phyloP scores from a whole-genome alignment of 1,284 basidiomycete species.

The Cryptococcus hybrid region DNA sequence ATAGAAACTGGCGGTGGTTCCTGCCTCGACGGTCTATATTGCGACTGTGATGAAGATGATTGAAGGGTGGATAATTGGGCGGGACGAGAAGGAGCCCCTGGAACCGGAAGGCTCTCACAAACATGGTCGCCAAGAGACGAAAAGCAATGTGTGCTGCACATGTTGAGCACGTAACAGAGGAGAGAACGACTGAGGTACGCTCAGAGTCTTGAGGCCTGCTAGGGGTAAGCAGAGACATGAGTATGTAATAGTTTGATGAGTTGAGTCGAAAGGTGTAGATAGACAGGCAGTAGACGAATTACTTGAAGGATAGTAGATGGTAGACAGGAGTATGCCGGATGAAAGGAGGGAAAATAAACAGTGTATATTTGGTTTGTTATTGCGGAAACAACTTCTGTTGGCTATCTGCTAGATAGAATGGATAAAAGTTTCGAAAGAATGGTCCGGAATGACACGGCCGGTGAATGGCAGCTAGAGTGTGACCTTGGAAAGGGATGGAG shows the following conservation, averaged over 20 bases:
- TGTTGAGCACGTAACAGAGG: slow-evolving; percentile 76
- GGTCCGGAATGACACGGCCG: too few relatives aligned
- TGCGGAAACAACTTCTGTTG: too few relatives aligned
- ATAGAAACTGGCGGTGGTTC: slow-evolving; percentile 29
- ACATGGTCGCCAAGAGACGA: slow-evolving; percentile 69
- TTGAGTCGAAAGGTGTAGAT: neutral
- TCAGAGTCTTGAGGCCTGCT: slow-evolving; percentile 20
- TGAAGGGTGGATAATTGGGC: slow-evolving; percentile 30
- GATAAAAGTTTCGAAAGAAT: too few relatives aligned
- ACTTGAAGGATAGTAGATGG: neutral
- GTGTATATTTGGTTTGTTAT: neutral
- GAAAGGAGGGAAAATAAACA: neutral
- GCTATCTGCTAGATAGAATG: too few relatives aligned
- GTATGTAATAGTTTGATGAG: neutral
- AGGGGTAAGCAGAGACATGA: slow-evolving; percentile 30
- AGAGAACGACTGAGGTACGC: slow-evolving; percentile 71
- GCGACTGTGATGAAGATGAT: slow-evolving; percentile 7
- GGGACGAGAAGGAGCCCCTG: slow-evolving; percentile 26
- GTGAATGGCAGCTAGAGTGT: too few relatives aligned
- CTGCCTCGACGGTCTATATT: slow-evolving; percentile 17
- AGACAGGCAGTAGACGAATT: too few relatives aligned
- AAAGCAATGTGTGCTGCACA: slow-evolving; percentile 65
- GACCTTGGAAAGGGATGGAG: too few relatives aligned
- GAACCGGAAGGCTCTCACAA: slow-evolving; percentile 49
- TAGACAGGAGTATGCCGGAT: neutral